These are phyloP conservation scores for Cladosporium sp. DNA, from an alignment of 2,329 filamentous ascomycete species.

Conservation along the genomic window DNA sequence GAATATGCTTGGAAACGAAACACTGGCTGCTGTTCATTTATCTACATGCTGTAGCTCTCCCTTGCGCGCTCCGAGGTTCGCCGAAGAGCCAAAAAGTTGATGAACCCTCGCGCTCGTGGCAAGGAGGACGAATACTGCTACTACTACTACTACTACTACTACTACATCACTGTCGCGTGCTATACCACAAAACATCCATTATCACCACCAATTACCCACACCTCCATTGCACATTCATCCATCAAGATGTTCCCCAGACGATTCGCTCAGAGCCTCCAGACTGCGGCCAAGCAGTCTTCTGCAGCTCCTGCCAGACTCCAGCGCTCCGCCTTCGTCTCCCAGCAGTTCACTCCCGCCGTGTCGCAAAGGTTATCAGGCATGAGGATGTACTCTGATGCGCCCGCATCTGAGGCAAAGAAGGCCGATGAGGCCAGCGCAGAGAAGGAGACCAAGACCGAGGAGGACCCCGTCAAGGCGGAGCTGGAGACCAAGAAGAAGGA, in stretches of 20 bases:
- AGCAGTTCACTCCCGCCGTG: conserved; percentile 30
- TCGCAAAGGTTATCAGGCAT: conserved; percentile 34
- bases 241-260: conserved; percentile 17
- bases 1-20: neutral
- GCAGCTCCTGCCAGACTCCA: conserved; percentile 17
- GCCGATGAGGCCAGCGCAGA: conserved; percentile 34
- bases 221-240: neutral
- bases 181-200: neutral
- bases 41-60: neutral
- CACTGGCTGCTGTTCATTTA: neutral
- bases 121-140: conserved; percentile 16
- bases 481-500: conserved; percentile 72
- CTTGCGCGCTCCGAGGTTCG: conserved; percentile 9
- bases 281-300: conserved; percentile 16
- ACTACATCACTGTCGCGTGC: conserved; percentile 6
- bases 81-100: conserved; percentile 18
- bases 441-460: conserved; percentile 41
- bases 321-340: conserved; percentile 18
- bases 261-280: conserved; percentile 18
- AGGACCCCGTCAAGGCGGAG: conserved; percentile 61
- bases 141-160: neutral
- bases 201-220: neutral
- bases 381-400: conserved; percentile 48
- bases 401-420: conserved; percentile 46
- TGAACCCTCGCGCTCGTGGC: conserved; percentile 3